These are phyloP conservation scores for Mayamaea pseudoterrestris DNA, from an alignment of 108 stramenopile species.

Conservation along the genomic window DNA sequence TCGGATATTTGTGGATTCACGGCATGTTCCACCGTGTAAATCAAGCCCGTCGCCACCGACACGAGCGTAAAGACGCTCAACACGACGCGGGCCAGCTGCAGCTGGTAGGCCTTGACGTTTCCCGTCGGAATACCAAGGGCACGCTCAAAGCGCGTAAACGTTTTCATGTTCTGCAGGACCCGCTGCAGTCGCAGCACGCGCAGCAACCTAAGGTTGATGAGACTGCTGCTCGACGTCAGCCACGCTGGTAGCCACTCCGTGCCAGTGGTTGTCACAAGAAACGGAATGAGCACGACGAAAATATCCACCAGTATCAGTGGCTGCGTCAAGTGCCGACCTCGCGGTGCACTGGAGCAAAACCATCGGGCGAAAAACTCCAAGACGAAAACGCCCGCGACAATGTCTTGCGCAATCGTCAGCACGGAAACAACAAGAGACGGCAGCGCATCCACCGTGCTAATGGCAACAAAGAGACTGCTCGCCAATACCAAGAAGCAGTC, in stretches of 20 bases:
- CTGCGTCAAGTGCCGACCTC: slow-evolving; percentile 29
- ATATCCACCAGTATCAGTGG: slow-evolving; percentile 46
- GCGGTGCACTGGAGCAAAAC: slow-evolving; percentile 19
- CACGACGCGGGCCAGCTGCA: slow-evolving; percentile 65
- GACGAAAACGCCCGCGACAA: slow-evolving; percentile 32
- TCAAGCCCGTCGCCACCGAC: slow-evolving; percentile 62
- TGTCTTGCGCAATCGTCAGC: slow-evolving; percentile 8
- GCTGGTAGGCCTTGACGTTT: slow-evolving; percentile 39
- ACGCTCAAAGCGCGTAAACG: slow-evolving; percentile 46
- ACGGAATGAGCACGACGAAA: slow-evolving; percentile 22
- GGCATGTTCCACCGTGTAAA: slow-evolving; percentile 62
- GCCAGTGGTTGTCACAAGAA: slow-evolving; percentile 14
- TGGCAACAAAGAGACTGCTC: slow-evolving; percentile 30
- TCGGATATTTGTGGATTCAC: slow-evolving; percentile 60
- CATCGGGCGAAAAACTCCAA: slow-evolving; percentile 48
- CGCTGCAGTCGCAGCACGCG: slow-evolving; percentile 62
- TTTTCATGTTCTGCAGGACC: slow-evolving; percentile 42
- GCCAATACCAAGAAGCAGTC: slow-evolving; percentile 20
- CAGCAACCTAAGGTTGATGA: slow-evolving; percentile 51
- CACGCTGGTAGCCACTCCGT: slow-evolving; percentile 24
- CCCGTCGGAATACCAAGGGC: slow-evolving; percentile 38
- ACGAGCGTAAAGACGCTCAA: slow-evolving; percentile 56
- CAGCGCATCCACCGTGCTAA: slow-evolving; percentile 25
- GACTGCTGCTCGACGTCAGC: slow-evolving; percentile 28
- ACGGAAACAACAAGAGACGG: background rate